A percentile compares a stretch with the other conserved stretches of the same genome.
These are phyloP conservation scores for Zychaea mexicana DNA, from an alignment of 371 early-diverging fungal species.

Conservation along the genomic window DNA sequence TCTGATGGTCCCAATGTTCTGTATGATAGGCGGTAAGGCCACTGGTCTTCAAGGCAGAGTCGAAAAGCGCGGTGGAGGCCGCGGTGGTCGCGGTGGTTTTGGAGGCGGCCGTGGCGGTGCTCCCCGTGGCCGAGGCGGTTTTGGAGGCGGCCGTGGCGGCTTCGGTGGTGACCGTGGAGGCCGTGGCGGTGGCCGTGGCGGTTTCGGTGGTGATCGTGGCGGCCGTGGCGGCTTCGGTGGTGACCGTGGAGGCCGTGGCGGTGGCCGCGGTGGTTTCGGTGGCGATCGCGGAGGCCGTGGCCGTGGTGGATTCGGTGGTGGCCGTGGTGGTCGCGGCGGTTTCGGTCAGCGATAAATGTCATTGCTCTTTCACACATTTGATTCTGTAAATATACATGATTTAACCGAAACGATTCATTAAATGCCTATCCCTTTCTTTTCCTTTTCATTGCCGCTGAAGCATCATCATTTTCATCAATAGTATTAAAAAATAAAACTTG, in stretches of 20 bases:
- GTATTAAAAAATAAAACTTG: too few species aligned
- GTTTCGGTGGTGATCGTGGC: constrained; percentile 18
- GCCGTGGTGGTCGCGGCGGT: constrained; percentile 20
- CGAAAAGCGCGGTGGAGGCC: constrained; percentile 49
- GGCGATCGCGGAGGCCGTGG: constrained; percentile 20
- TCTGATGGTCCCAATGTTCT: too few species aligned
- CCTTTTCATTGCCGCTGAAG: too few species aligned
- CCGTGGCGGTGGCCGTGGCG: constrained; percentile 25
- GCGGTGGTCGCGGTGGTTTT: constrained; percentile 40
- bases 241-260: constrained; percentile 22
- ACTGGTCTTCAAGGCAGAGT: constrained; percentile 52
- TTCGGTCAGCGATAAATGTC: not conserved
- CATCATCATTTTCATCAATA: too few species aligned
- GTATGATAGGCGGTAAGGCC: constrained; percentile 30
- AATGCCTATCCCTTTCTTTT: too few species aligned
- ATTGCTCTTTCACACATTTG: too few species aligned
- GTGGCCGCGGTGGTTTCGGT: constrained; percentile 25
- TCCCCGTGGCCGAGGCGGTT: constrained; percentile 25
- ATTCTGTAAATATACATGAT: too few species aligned
- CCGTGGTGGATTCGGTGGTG: constrained; percentile 22
- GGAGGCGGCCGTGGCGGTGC: constrained; percentile 19
- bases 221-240: constrained; percentile 28
- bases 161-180: constrained; percentile 21
- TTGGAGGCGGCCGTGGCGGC: constrained; percentile 23
- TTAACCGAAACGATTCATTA: too few species aligned